Percentiles rank a stretch among this genome's conserved stretches.
Evolutionary conservation across 2,329 filamentous ascomycete genomes (phyloP).

Genomic region (Clonostachys rhizophaga): DNA sequence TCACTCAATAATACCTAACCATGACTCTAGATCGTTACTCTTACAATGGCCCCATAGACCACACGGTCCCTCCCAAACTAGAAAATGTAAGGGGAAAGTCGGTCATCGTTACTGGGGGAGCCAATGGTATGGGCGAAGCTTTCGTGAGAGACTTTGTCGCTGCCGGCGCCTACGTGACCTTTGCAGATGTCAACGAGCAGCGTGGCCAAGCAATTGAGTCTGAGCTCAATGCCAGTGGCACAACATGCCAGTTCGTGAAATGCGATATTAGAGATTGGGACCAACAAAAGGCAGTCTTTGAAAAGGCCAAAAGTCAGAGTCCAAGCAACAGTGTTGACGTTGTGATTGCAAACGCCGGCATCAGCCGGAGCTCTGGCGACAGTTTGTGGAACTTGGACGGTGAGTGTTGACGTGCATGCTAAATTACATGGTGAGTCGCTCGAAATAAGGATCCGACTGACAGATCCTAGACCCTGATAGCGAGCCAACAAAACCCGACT

Average conservation of each 20-base stretch:
- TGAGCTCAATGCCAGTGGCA: no score
- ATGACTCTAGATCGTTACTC: no score
- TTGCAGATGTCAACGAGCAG: no score
- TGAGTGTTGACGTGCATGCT: constrained; percentile 4
- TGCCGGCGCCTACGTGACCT: neutral
- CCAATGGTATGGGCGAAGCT: neutral
- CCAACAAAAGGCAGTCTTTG: constrained; percentile 32
- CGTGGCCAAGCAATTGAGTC: no score
- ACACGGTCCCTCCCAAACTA: no score
- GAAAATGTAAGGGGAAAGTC: neutral
- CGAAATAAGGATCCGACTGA: no score
- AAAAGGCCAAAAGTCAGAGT: constrained; percentile 25
- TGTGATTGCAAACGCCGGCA: constrained; percentile 43
- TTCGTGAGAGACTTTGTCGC: constrained; percentile 1
- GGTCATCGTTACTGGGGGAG: neutral
- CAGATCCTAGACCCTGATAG: constrained; percentile 5
- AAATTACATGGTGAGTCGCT: no score
- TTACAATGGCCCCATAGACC: no score
- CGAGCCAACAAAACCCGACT: constrained; percentile 26
- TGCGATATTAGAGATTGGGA: constrained; percentile 38
- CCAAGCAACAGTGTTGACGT: constrained; percentile 33
- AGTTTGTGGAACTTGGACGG: constrained; percentile 30
- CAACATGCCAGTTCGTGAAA: constrained; percentile 20
- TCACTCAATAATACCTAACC: no score
- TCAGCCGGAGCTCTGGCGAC: constrained; percentile 22